Base-by-base conservation (phyloP, 164 flowering plant genomes). In the Piper betle region DNA sequence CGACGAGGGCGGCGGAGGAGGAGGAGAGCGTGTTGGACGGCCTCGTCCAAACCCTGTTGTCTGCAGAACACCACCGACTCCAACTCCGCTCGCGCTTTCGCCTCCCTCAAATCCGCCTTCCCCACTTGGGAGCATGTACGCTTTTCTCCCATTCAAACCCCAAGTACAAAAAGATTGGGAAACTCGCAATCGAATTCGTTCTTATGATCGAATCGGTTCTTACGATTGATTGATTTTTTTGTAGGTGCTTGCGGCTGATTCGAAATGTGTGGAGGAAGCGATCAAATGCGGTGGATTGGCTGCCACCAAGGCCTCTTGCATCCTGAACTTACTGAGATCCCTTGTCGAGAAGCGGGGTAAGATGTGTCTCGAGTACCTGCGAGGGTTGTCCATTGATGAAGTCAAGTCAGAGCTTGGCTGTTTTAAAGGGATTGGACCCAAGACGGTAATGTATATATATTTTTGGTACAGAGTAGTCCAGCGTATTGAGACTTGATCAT, bases 211-310 rank as follows among this genome's bases (percentile, higher is more conserved):
- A 2, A 39, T 39, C 16, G 18, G n/a, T 46, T 39, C 48, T 59
- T 42, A 6, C 6, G 42, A 5, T 6, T 6, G 3, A 20, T 53
- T 68, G 37, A 33, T 64, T 74, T 61, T 7, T 62, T 18, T 64
- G 50, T 57, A 91, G 98, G 98, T 88, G 69, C 80, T 81, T 73
- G 80, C 75, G 53, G 92, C 92, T 39, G 95, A 88, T 33, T 55
- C 79, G 1, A 85, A 79, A 66, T 67, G 63, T 58, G 55, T 91
- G 55, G 89, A 88, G 75, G 66, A 82, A 77, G 82, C 91, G 18
- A 91, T 91, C n/a, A 63, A 82, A 71, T 88, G 96, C 68, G 95
- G 98, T 67, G 98, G 98, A 56, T 77, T 91, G 62, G 96, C 98
- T 17, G 80, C 73, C 17, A 89, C 81, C 8, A 92, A 92, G 68